Evolutionary conservation across 148 eudicot species (phyloP).

Genomic region (Vaccinium corymbosum): DNA sequence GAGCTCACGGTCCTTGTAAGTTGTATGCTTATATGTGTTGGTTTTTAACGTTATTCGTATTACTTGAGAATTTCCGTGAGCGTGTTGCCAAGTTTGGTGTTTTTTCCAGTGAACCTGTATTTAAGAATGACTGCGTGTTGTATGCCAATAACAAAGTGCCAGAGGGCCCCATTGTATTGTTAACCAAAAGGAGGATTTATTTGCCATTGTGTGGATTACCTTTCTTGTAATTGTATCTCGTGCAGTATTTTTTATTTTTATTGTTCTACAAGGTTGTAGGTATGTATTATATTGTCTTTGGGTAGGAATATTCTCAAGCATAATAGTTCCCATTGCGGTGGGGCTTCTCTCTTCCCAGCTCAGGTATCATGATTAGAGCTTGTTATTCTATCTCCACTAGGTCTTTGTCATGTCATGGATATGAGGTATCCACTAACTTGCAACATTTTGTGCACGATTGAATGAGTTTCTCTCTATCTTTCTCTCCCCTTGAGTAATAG

Average conservation of each 20-base stretch:
- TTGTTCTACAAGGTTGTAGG: not conserved
- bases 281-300: not conserved
- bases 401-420: not conserved
- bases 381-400: not conserved
- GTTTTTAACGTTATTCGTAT: not conserved
- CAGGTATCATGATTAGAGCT: not conserved
- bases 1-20: not conserved
- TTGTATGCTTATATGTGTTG: conserved; percentile 1
- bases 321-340: not conserved
- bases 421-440: not conserved
- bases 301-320: not conserved
- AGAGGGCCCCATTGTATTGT: not conserved
- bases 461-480: not conserved
- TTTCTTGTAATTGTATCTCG: not conserved
- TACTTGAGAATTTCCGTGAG: not conserved
- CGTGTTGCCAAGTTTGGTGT: conserved; percentile 1
- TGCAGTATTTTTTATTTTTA: not conserved
- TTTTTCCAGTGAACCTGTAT: not conserved
- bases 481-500: not conserved
- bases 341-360: not conserved
- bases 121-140: not conserved
- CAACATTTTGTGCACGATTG: not conserved
- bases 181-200: not conserved
- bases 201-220: not conserved
- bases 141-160: not conserved